phyloP scores from a whole-genome alignment of 768 basidiomycete genomes.

The Collybiopsis luxurians region DNA sequence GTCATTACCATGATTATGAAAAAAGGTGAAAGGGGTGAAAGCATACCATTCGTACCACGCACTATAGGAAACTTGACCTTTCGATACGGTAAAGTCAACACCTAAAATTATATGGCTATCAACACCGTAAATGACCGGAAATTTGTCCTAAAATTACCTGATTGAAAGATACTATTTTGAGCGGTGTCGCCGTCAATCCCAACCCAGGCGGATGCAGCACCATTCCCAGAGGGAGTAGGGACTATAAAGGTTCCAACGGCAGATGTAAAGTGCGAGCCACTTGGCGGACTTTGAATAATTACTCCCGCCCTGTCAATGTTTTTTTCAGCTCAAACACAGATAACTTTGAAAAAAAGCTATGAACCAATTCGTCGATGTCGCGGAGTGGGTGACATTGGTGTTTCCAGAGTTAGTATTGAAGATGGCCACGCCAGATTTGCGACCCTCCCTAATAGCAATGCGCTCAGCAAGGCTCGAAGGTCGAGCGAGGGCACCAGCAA shows the following conservation, averaged over 20 bases:
- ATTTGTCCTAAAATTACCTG: not conserved
- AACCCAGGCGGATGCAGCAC: slow-evolving; percentile 10
- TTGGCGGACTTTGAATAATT: not conserved
- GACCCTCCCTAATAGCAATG: slow-evolving; percentile 1
- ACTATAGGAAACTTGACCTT: not conserved
- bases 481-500: not conserved
- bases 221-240: not conserved
- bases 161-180: slow-evolving; percentile 2
- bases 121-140: too few relatives aligned
- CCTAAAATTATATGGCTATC: too few relatives aligned
- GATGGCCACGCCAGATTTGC: not conserved
- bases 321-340: too few relatives aligned
- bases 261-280: not conserved
- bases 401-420: not conserved
- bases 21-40: too few relatives aligned
- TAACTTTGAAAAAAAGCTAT: too few relatives aligned
- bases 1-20: too few relatives aligned
- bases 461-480: slow-evolving; percentile 2
- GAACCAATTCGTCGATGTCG: not conserved
- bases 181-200: slow-evolving; percentile 8
- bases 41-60: slow-evolving; percentile 3
- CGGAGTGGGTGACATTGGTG: not conserved
- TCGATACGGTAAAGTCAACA: not conserved
- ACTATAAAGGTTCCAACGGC: slow-evolving; percentile 6
- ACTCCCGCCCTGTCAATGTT: not conserved